Conservation (phyloP, 208 protist species). For the Strigomonas galati region DNA sequence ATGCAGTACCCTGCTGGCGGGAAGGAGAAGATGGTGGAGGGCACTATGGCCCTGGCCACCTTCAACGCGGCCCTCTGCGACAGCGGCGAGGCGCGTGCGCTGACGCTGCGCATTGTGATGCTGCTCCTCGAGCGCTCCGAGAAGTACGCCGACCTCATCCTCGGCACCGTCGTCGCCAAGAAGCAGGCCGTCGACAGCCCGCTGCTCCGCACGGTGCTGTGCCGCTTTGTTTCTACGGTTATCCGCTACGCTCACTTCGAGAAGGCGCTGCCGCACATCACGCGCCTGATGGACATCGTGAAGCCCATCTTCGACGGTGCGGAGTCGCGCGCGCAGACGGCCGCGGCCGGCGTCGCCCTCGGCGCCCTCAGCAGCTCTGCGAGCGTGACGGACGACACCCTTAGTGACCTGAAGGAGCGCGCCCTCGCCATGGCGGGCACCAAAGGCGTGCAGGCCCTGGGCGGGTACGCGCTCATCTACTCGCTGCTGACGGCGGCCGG, state of each 20-base stretch:
- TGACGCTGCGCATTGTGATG: constrained; percentile 75
- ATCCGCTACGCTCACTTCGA: constrained; percentile 78
- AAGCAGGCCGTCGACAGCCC: constrained; percentile 74
- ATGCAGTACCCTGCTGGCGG: constrained; percentile 76
- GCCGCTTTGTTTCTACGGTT: constrained; percentile 86
- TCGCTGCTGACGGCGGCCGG: constrained; percentile 54
- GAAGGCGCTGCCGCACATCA: constrained; percentile 73
- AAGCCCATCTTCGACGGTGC: constrained; percentile 68
- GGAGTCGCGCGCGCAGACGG: constrained; percentile 44
- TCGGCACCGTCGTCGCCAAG: constrained; percentile 84
- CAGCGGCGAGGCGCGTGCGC: constrained; percentile 68
- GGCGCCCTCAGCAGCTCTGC: constrained; percentile 81
- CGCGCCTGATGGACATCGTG: constrained; percentile 67
- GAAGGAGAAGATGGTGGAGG: constrained; percentile 90
- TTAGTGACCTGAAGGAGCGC: constrained; percentile 71
- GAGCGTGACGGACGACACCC: constrained; percentile 59
- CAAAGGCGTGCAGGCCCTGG: constrained; percentile 58
- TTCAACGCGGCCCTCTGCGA: constrained; percentile 88
- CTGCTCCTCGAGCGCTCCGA: constrained; percentile 72
- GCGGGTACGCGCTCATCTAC: constrained; percentile 76
- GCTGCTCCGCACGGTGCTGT: constrained; percentile 83
- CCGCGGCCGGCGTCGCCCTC: constrained; percentile 68
- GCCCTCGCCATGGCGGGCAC: constrained; percentile 53
- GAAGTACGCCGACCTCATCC: constrained; percentile 84
- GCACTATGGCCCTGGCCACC: constrained; percentile 86